Percentiles rank a stretch among this genome's conserved stretches.
Evolutionary conservation across 2,329 filamentous ascomycete species (phyloP).

Genomic region (Aureobasidium sp.): DNA sequence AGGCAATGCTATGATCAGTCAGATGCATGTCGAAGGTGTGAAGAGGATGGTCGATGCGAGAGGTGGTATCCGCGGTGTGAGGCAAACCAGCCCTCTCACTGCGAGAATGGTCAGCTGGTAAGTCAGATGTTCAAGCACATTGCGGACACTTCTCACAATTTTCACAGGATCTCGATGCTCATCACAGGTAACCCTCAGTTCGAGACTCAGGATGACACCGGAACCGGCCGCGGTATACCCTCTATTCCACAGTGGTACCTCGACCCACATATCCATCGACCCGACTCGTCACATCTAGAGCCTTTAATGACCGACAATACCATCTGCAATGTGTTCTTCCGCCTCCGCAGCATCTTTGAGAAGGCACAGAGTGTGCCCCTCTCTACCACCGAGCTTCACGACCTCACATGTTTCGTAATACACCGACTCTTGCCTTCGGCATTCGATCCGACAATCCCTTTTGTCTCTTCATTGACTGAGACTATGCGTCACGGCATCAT

Average conservation of each 20-base stretch:
- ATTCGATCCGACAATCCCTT: neutral
- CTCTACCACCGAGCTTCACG: neutral
- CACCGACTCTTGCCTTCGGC: neutral
- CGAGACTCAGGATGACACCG: slow-evolving; percentile 1
- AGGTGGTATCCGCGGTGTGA: slow-evolving; percentile 11
- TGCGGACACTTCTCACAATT: neutral
- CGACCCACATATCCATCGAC: neutral
- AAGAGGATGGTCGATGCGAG: slow-evolving; percentile 4
- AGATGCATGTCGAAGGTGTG: slow-evolving; percentile 2
- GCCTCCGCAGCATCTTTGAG: neutral
- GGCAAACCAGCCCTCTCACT: slow-evolving; percentile 12
- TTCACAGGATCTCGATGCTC: slow-evolving; percentile 1
- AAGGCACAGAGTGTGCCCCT: neutral
- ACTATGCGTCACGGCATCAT: slow-evolving; percentile 3
- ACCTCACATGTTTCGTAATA: slow-evolving; percentile 17
- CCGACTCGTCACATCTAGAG: too few species aligned
- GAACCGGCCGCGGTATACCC: neutral
- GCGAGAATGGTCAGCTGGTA: slow-evolving; percentile 16
- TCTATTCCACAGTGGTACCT: neutral
- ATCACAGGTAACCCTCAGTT: slow-evolving; percentile 4
- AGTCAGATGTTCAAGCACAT: neutral
- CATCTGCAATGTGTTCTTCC: neutral
- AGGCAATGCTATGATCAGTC: neutral
- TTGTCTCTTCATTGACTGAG: neutral
- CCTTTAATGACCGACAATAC: neutral